Evolutionary conservation across 192 early-diverging fungal genomes (phyloP), one percentile per base, ranked within the genome.

Genomic region (Glomus cerebriforme): DNA sequence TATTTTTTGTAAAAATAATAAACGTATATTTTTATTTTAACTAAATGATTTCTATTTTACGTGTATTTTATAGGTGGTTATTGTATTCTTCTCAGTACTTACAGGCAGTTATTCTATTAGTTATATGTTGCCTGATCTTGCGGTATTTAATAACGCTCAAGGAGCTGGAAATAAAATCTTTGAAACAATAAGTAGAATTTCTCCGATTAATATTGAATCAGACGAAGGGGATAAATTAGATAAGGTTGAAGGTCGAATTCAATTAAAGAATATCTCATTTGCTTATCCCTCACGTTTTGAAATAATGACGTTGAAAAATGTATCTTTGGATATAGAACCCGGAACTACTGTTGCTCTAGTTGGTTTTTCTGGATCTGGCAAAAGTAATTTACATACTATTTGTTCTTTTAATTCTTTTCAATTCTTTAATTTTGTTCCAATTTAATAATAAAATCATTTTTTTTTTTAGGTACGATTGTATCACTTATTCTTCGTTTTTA

Each of bases 161-260:
- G 97, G 92, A 31, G 96, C 96, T 0, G 96, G 93, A 2, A 87
- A 86, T 75, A 93, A 90, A 58, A 92, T 98, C 66, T 98, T 91
- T 81, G 81, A 86, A 66, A 92, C 93, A 22, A 93, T 98, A 67
- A 93, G 95, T 80, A 92, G 95, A 75, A 77, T 91, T 54, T 93
- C 94, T 62, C 81, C 85, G 0, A 97, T 98, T 69, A 92, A 98
- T 82, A 69, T 92, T 79, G 82, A 84, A 43, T 66, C 60, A 13
- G 85, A 88, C 66, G 86, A 82, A 34, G 91, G 91, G 32, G 62
- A 83, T 17, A 70, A 77, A 4, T 34, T 35, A 22, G 85, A 87
- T 1, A 54, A 59, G 9, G 80, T 87, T 27, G 62, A 84, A 13
- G 91, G 90, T 34, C 27, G 60, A 7, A 83, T 93, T 29, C 12